A percentile compares a stretch with the other conserved stretches of the same genome.
These are phyloP conservation scores for Scenedesmus sp. DNA, from an alignment of 163 green algal species.

Conservation along the genomic window DNA sequence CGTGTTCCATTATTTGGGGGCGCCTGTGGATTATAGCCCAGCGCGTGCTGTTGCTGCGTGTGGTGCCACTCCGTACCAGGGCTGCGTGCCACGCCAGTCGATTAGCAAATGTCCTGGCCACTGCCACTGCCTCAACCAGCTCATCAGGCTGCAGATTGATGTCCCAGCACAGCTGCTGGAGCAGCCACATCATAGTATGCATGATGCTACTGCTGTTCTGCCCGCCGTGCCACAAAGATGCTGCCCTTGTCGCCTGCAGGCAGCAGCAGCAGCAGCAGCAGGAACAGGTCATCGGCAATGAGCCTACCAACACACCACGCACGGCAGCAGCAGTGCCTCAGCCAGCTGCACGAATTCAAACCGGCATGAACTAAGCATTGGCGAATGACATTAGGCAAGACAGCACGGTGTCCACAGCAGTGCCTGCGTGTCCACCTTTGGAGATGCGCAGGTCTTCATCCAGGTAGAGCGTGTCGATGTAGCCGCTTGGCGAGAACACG, in stretches of 20 bases:
- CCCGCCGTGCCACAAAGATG: constrained; percentile 34
- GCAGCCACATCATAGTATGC: not conserved
- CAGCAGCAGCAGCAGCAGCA: not conserved
- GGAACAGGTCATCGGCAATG: not conserved
- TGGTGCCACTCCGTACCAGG: too few species aligned
- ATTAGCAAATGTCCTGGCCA: too few species aligned
- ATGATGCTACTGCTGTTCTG: constrained; percentile 22
- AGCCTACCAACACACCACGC: not conserved
- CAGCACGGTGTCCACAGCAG: too few species aligned
- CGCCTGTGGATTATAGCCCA: not conserved
- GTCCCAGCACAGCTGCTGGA: not conserved
- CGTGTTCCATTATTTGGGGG: too few species aligned
- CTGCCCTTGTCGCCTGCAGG: constrained; percentile 31
- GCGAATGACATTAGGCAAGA: too few species aligned
- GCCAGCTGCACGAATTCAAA: not conserved
- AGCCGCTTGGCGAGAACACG: constrained; percentile 35
- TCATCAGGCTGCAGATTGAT: too few species aligned
- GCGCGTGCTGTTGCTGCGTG: not conserved
- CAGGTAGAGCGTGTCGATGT: constrained; percentile 54
- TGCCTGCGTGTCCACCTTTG: constrained; percentile 18
- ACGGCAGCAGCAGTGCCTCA: not conserved
- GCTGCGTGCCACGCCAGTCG: too few species aligned
- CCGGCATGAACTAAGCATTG: too few species aligned
- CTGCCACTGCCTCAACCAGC: too few species aligned
- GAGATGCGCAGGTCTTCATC: constrained; percentile 47